Base-by-base conservation (phyloP, 202 grass and related monocot genomes). In the Cymbopogon flexuosus region DNA sequence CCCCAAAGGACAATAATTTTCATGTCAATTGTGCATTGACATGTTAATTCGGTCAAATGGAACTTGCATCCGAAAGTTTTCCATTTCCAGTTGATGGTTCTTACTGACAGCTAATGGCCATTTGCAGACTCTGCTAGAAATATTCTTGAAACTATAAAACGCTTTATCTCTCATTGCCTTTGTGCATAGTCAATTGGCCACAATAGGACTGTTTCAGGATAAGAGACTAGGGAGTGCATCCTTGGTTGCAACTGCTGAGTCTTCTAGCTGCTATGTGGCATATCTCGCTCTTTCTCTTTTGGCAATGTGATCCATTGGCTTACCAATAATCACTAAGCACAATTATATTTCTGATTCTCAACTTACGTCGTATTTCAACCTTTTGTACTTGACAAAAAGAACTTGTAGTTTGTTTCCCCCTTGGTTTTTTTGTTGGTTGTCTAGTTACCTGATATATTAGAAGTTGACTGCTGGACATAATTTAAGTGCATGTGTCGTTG, bases 131-230 rank as follows among this genome's bases (percentile, higher is more conserved):
- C 47, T 61, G 10, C 27, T 61, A 29, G 58, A 13, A 13, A 43
- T 74, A 54, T 75, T 52, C 7, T 52, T 14, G 34, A 35, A 15
- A 62, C 46, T 79, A n/a, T 68, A 58, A 58, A 11, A 70, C 14
- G 13, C 41, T 57, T 80, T 54, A 63, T 62, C 34, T 68, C 40
- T 36, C 10, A 29, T 76, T 34, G 15, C 35, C 56, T 79, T 69
- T 84, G 62, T 70, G 36, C 27, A 52, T 79, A 63, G 14, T 61
- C 45, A 72, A 81, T 13, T 71, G 27, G 68, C 45, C 59, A 34
- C 10, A 40, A 5, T 51, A 65, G 52, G 11, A 60, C 47, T 61
- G 23, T 36, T 70, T 42, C 34, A 21, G 18, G 41, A 45, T 42
- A 43, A 81, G 6, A n/a, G 5, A 4, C 6, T 80, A 24, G 52